phyloP scores from a whole-genome alignment of 2,329 filamentous ascomycete genomes.

The Colletotrichum noveboracense region DNA sequence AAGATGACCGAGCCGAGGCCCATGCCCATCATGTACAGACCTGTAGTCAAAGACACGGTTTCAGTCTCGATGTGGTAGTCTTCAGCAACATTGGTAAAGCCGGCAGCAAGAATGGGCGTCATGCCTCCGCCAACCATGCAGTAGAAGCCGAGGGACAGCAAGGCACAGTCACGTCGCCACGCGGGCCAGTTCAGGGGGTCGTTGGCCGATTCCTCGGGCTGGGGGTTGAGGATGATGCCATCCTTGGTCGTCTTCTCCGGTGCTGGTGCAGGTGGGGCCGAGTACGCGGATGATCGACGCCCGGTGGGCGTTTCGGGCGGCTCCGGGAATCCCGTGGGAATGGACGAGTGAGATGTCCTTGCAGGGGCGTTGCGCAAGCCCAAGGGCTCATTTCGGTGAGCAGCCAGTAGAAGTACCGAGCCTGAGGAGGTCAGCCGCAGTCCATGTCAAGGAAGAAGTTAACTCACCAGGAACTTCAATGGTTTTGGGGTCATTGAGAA shows the following conservation, averaged over 20 bases:
- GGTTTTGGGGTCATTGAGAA: constrained; percentile 80
- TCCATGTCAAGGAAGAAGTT: neutral
- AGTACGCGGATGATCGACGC: neutral
- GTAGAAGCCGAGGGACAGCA: constrained; percentile 87
- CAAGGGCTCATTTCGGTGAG: constrained; percentile 63
- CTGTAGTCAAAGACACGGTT: constrained; percentile 83
- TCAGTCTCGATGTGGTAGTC: constrained; percentile 70
- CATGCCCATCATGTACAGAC: constrained; percentile 92
- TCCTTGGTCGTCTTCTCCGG: constrained; percentile 78
- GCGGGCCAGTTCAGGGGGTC: constrained; percentile 92
- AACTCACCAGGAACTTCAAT: constrained; percentile 83
- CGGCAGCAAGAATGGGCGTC: constrained; percentile 87
- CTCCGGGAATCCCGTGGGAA: constrained; percentile 48
- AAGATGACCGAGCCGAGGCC: constrained; percentile 84
- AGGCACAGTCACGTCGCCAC: constrained; percentile 79
- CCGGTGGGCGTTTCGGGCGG: constrained; percentile 20
- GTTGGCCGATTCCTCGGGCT: constrained; percentile 88
- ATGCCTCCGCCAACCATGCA: constrained; percentile 94
- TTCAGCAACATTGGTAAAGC: constrained; percentile 80
- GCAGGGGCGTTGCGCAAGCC: constrained; percentile 62
- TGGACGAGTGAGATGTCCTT: constrained; percentile 62
- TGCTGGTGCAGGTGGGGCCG: constrained; percentile 11
- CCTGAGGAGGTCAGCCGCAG: constrained; percentile 39
- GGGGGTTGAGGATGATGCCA: constrained; percentile 88
- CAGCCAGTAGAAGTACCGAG: constrained; percentile 62